Base-by-base conservation (phyloP, 768 basidiomycete genomes). In the Serpula lacrymans region DNA sequence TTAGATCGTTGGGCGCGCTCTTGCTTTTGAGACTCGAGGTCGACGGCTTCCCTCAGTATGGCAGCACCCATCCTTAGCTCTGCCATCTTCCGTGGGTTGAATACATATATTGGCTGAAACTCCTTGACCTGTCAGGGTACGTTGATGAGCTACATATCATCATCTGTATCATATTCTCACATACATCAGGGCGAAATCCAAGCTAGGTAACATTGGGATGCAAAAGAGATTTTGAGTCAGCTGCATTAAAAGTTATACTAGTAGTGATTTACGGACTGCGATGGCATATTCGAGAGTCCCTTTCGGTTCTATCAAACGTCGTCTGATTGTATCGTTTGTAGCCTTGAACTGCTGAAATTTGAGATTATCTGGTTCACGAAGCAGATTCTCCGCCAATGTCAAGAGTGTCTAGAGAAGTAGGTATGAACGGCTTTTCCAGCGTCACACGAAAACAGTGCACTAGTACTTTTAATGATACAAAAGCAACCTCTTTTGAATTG, bases 261-360 rank as follows among this genome's bases (percentile, higher is more conserved):
- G 37, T 20, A 39, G 36, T 16, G n/a, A 21, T 3, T 33, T 13
- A 71, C 84, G 61, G 22, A 87, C 88, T 53, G 77, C 85, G 29
- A 87, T 70, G 1, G 84, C 87, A 64, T 85, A 91, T 57, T 92
- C 88, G 27, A 92, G 63, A 1, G 84, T 72, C 3, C 88, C 61
- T 66, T 83, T 77, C 11, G 79, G 78, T 28, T 88, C 75, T 12
- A 92, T 72, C 22, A 91, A 56, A 45, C 78, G 64, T 12, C 73
- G 69, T 64, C 85, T 75, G 67, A 90, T 84, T 16, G 65, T 65
- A 23, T 55, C 59, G 51, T 92, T 92, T 11, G 85, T 88, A 5
- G 77, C 69, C 63, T 88, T 91, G 74, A 91, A 88, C 49, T 70
- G 70, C 44, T 75, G 75, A 49, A 70, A 92, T 61, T 83, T 89